Conservation (phyloP, 495 filamentous ascomycete species). For the Penicillium atrosanguineum region DNA sequence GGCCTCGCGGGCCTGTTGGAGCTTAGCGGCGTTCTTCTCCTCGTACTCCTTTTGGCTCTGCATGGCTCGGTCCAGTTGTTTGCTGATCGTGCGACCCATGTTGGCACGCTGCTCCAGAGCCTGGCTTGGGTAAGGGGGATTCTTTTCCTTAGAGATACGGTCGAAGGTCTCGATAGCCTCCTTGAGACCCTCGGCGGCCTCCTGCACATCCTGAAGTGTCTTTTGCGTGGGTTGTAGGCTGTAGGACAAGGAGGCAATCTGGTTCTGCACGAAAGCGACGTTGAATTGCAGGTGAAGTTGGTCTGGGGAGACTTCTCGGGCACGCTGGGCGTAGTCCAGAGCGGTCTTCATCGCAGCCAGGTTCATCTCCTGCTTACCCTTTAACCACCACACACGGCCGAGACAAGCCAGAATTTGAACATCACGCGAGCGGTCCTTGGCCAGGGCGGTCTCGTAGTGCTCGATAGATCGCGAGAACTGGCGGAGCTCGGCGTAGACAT, state of each 20-base stretch:
- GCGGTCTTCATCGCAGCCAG: constrained; percentile 79
- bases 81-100: constrained; percentile 93
- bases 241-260: constrained; percentile 81
- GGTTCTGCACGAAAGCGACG: constrained; percentile 94
- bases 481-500: constrained; percentile 82
- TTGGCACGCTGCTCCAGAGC: constrained; percentile 93
- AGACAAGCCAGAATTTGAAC: constrained; percentile 83
- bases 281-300: constrained; percentile 95
- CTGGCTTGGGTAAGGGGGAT: constrained; percentile 84
- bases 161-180: constrained; percentile 79
- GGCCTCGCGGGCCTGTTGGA: constrained; percentile 68
- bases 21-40: constrained; percentile 81
- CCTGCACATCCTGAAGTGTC: constrained; percentile 73
- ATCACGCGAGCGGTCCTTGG: constrained; percentile 77
- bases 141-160: constrained; percentile 74
- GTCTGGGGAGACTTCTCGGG: constrained; percentile 72
- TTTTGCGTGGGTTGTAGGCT: constrained; percentile 70
- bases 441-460: constrained; percentile 83
- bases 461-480: constrained; percentile 91
- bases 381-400: constrained; percentile 88
- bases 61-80: constrained; percentile 81
- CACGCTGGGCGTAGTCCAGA: constrained; percentile 85
- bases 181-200: constrained; percentile 80
- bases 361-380: constrained; percentile 76
- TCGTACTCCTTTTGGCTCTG: constrained; percentile 89